A percentile compares a stretch with the other conserved stretches of the same genome.
Evolutionary conservation across 1,284 basidiomycete genomes (phyloP).

Genomic region (Boletus subluridellus): DNA sequence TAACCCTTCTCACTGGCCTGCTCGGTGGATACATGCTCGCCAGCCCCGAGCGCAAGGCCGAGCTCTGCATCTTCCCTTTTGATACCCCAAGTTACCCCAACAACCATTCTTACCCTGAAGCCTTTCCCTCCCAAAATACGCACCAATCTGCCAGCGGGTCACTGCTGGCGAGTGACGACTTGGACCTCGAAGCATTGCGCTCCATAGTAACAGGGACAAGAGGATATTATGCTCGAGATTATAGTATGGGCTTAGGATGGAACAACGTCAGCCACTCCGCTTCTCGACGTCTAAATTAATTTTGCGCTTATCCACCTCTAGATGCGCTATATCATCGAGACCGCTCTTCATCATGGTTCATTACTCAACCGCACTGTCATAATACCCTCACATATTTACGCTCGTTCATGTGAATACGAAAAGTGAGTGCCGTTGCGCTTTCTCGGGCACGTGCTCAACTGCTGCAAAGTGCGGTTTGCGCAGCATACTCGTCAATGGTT

Average conservation of each 20-base stretch:
- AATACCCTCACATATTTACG: slow-evolving; percentile 41
- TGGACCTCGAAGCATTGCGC: slow-evolving; percentile 23
- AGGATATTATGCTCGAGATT: slow-evolving; percentile 35
- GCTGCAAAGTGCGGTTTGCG: slow-evolving; percentile 29
- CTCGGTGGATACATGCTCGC: slow-evolving; percentile 28
- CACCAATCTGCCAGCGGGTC: slow-evolving; percentile 1
- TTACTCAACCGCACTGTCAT: slow-evolving; percentile 39
- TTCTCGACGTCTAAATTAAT: neutral
- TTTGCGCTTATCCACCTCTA: slow-evolving; percentile 16
- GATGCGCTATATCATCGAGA: slow-evolving; percentile 43
- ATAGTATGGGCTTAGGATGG: slow-evolving; percentile 33
- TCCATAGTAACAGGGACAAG: slow-evolving; percentile 22
- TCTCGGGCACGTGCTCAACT: neutral
- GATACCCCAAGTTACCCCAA: neutral
- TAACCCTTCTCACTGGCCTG: slow-evolving; percentile 27
- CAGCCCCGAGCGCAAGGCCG: slow-evolving; percentile 13
- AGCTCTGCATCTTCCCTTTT: slow-evolving; percentile 23
- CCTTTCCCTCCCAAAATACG: neutral
- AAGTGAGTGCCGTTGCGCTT: slow-evolving; percentile 21
- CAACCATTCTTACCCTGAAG: neutral
- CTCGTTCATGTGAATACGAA: slow-evolving; percentile 40
- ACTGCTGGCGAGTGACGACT: slow-evolving; percentile 19
- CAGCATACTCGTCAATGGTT: slow-evolving; percentile 38
- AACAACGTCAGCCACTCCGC: slow-evolving; percentile 28
- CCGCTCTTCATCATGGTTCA: slow-evolving; percentile 38